Percentiles rank a stretch among this genome's conserved stretches.
phyloP scores from a whole-genome alignment of 345 rosid genomes.

The Gossypium stocksii region DNA sequence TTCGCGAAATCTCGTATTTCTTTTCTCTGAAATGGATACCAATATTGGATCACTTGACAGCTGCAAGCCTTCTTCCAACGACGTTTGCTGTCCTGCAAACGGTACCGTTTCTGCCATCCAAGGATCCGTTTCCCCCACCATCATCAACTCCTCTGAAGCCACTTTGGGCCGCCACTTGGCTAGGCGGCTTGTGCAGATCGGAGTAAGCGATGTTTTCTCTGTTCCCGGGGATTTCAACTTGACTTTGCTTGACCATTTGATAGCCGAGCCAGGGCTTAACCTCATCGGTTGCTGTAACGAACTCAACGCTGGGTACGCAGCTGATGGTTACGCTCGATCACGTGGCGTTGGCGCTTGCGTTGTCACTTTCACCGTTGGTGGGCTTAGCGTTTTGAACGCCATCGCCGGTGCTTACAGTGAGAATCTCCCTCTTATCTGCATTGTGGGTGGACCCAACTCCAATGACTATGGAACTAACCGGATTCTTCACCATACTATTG shows the following conservation, averaged over 20 bases:
- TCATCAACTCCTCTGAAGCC: constrained; percentile 36
- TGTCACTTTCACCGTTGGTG: constrained; percentile 82
- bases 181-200: constrained; percentile 56
- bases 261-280: constrained; percentile 68
- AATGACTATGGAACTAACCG: constrained; percentile 83
- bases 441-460: constrained; percentile 84
- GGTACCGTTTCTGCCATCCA: constrained; percentile 38
- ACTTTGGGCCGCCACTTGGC: constrained; percentile 66
- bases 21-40: constrained; percentile 39
- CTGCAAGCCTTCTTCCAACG: constrained; percentile 33
- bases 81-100: constrained; percentile 37
- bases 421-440: constrained; percentile 69
- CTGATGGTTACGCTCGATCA: constrained; percentile 67
- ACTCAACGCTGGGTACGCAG: constrained; percentile 82
- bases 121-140: constrained; percentile 19
- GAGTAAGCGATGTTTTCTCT: constrained; percentile 50
- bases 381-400: constrained; percentile 68
- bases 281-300: constrained; percentile 75
- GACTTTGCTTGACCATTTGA: constrained; percentile 67
- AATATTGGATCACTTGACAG: constrained; percentile 44
- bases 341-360: constrained; percentile 84
- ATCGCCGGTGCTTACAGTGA: constrained; percentile 84
- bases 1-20: neutral
- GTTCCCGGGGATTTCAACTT: constrained; percentile 84
- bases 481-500: constrained; percentile 73